Evolutionary conservation across 805 yeast genomes (phyloP).

Genomic region (Ogataea ganodermae): DNA sequence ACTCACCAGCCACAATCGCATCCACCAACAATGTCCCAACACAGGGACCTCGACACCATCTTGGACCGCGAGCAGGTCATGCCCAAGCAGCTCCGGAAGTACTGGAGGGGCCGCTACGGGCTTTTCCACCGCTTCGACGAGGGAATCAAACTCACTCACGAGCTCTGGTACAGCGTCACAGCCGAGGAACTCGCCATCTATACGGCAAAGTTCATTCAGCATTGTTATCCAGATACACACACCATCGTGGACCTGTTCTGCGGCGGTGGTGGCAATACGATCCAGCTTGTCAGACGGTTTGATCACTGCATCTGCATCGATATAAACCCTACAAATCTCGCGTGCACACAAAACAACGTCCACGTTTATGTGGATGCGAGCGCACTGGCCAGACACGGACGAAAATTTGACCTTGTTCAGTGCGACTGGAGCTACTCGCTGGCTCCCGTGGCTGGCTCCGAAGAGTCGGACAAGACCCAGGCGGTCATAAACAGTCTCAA

Average conservation of each 20-base stretch:
- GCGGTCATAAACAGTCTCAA: constrained; percentile 11
- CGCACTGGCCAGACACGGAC: constrained; percentile 51
- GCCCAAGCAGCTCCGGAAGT: constrained; percentile 47
- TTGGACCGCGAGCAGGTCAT: constrained; percentile 16
- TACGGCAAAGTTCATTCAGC: constrained; percentile 53
- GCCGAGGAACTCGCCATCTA: constrained; percentile 73
- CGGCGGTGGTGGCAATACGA: constrained; percentile 87
- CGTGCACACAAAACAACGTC: constrained; percentile 69
- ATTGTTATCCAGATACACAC: constrained; percentile 50
- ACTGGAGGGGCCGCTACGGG: constrained; percentile 61
- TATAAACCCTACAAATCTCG: constrained; percentile 55
- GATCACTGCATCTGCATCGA: constrained; percentile 64
- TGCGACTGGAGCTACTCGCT: constrained; percentile 23
- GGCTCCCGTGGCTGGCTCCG: neutral
- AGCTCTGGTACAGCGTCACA: constrained; percentile 86
- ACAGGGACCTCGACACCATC: constrained; percentile 12
- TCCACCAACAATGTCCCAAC: neutral
- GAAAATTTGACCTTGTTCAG: constrained; percentile 42
- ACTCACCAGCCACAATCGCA: too few relatives aligned
- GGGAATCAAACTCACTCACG: constrained; percentile 68
- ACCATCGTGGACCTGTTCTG: constrained; percentile 69
- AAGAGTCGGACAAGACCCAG: constrained; percentile 13
- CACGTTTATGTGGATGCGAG: constrained; percentile 45
- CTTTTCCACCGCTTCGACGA: constrained; percentile 66
- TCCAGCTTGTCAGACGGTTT: constrained; percentile 68